phyloP scores from a whole-genome alignment of 1,139 yeast genomes.

The Nakaseomyces uthaithaninus region DNA sequence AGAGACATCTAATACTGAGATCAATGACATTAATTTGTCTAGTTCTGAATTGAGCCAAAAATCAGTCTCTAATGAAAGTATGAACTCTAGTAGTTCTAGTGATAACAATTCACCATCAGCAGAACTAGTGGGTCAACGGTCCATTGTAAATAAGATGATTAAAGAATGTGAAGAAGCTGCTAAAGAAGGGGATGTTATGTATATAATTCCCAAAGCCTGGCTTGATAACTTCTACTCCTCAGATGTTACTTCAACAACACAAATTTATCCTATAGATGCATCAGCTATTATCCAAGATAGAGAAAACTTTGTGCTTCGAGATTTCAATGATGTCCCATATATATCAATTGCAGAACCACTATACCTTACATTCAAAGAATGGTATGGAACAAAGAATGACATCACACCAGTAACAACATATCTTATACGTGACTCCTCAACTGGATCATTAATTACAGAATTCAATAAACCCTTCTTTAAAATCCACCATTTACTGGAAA shows the following conservation, averaged over 20 bases:
- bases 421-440: conserved; percentile 35
- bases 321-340: conserved; percentile 29
- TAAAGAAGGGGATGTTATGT: conserved; percentile 32
- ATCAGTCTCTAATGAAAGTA: not conserved
- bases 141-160: conserved; percentile 9
- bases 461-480: conserved; percentile 44
- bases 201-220: conserved; percentile 36
- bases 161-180: conserved; percentile 13
- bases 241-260: conserved; percentile 15
- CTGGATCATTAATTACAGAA: conserved; percentile 43
- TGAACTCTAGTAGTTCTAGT: not conserved
- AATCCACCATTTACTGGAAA: conserved; percentile 41
- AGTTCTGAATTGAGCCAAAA: not conserved
- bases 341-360: conserved; percentile 36
- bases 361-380: conserved; percentile 39
- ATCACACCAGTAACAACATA: conserved; percentile 42
- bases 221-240: conserved; percentile 28
- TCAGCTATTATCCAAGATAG: conserved; percentile 26
- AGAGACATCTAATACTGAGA: not conserved
- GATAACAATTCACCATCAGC: not conserved
- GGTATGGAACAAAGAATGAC: conserved; percentile 46
- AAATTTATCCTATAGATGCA: conserved; percentile 35
- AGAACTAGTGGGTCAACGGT: not conserved
- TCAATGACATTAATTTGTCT: not conserved
- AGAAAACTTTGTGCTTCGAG: conserved; percentile 31